phyloP scores from a whole-genome alignment of 1,139 yeast species.

The Pichia sp. region DNA sequence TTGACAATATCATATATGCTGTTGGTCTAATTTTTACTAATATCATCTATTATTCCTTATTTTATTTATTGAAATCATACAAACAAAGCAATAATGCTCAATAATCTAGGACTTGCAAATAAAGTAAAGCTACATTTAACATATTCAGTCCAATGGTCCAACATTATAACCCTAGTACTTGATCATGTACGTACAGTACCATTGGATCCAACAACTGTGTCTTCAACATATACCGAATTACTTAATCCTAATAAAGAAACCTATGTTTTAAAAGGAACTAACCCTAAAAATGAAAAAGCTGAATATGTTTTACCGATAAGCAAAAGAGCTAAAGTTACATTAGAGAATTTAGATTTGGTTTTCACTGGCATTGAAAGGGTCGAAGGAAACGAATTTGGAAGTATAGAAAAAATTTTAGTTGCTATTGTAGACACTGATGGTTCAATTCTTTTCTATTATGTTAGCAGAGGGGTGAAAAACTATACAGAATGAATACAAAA shows the following conservation, averaged over 20 bases:
- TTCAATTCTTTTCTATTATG: constrained; percentile 59
- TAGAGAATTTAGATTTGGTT: constrained; percentile 22
- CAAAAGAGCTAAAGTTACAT: constrained; percentile 29
- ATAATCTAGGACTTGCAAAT: constrained; percentile 10
- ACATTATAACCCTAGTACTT: constrained; percentile 4
- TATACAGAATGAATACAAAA: not conserved
- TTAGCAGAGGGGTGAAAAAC: constrained; percentile 54
- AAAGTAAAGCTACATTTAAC: constrained; percentile 10
- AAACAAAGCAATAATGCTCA: constrained; percentile 1
- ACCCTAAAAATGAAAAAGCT: constrained; percentile 7
- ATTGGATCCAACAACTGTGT: not conserved
- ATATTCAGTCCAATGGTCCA: constrained; percentile 9
- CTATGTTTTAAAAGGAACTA: constrained; percentile 12
- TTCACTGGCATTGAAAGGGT: constrained; percentile 21
- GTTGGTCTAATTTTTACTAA: too few relatives aligned
- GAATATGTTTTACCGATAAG: constrained; percentile 22
- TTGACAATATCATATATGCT: too few relatives aligned
- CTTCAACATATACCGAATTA: not conserved
- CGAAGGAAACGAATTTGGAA: constrained; percentile 4
- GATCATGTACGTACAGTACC: not conserved
- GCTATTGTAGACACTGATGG: constrained; percentile 60
- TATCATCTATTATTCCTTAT: too few relatives aligned
- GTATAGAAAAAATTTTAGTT: constrained; percentile 41
- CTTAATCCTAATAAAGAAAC: constrained; percentile 4
- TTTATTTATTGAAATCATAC: not conserved